Base-by-base conservation (phyloP, 2,329 filamentous ascomycete species). In the Colletotrichum gigasporum region DNA sequence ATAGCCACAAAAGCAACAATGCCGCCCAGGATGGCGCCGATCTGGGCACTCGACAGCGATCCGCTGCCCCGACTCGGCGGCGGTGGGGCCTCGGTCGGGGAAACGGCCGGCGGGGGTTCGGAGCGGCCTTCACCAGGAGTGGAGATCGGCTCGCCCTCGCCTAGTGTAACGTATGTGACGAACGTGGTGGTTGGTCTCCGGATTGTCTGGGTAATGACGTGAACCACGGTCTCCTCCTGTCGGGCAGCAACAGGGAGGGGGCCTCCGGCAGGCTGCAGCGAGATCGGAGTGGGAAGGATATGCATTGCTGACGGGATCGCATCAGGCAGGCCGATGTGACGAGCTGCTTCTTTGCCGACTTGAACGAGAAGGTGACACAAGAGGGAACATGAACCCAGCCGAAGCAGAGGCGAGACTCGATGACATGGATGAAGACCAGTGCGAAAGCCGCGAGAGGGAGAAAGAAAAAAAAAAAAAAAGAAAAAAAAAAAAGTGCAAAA, bases 1-100 rank as follows among this genome's bases (percentile, higher is more conserved):
- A 80, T 63, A 22, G 77, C 50, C n/a, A 77, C 73, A n/a, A 76
- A 68, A 2, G 74, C 79, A 10, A 79, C 70, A 2, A 82, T 64
- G 32, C 74, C 74, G 26, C 80, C 80, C 2, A 80, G 68, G 16
- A 83, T 78, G 37, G 75, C 80, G 5, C 78, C 80, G 28, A 83
- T 73, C 50, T 80, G 72, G n/a, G 68, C 72, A 24, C 74, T 69
- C 0, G 72, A 75, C 3, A 81, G 72, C 55, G 67, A 73, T 56
- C 55, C 50, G n/a, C 58, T 48, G 11, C 55, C 58, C 4, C 62
- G 48, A 35, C 58, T 37, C 22, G 56, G 56, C 4, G 62, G 62
- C 16, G 68, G 70, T 11, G 68, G 61, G 14, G 35, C 48, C 12
- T 10, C 18, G 8, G 62, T 62, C 4, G 62, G 50, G 14, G 56